Conservation (phyloP, 2,329 filamentous ascomycete species). For the Aureobasidium melanogenum region DNA sequence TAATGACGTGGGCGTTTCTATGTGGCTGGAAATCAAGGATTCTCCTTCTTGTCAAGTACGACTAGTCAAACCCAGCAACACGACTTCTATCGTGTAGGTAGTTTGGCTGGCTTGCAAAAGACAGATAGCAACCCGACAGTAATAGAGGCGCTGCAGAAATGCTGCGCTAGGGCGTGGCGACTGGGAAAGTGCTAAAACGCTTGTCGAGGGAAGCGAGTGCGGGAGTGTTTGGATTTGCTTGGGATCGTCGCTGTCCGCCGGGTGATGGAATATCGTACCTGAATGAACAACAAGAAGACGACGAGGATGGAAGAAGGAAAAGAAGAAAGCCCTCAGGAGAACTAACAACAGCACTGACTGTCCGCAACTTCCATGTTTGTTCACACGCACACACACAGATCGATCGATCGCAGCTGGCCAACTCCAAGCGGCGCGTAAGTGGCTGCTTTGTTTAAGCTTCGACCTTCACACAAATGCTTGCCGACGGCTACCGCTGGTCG, state of each 20-base stretch:
- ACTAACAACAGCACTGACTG: neutral
- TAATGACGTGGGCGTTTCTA: neutral
- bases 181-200: neutral
- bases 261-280: neutral
- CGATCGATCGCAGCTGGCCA: neutral
- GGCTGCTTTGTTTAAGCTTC: neutral
- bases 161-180: neutral
- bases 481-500: neutral
- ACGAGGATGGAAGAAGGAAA: neutral
- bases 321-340: neutral
- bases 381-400: neutral
- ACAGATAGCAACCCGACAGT: neutral
- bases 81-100: neutral
- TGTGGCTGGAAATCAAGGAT: neutral
- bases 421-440: neutral
- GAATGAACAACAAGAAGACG: neutral
- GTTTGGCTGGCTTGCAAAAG: neutral
- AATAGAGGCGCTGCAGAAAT: neutral
- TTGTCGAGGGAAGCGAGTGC: neutral
- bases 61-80: neutral
- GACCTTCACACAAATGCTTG: neutral
- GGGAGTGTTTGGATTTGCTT: neutral
- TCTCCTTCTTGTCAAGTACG: neutral
- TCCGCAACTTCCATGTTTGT: neutral
- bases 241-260: neutral